These are phyloP conservation scores for Cryptococcus floricola DNA, from an alignment of 1,284 basidiomycete species.

Conservation along the genomic window DNA sequence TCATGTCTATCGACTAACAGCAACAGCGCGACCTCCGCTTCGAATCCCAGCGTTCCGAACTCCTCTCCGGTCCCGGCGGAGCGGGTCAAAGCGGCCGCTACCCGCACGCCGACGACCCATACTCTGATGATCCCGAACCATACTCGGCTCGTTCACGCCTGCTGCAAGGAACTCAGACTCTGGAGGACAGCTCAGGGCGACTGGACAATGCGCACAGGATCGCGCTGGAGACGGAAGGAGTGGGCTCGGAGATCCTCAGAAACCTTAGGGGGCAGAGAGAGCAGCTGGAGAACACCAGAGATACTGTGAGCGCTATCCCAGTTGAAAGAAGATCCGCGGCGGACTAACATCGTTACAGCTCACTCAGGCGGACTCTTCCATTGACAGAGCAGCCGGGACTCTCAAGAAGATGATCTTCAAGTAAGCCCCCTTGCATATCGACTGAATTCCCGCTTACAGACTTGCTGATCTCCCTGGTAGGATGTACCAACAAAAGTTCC, in stretches of 20 bases:
- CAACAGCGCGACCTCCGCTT: slow-evolving; percentile 50
- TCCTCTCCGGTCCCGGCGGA: slow-evolving; percentile 52
- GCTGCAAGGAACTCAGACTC: slow-evolving; percentile 65
- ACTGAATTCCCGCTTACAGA: not conserved
- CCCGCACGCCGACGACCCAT: slow-evolving; percentile 64
- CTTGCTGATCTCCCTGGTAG: slow-evolving; percentile 22
- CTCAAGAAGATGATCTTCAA: slow-evolving; percentile 60
- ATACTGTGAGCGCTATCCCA: slow-evolving; percentile 46
- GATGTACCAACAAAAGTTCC: slow-evolving; percentile 51
- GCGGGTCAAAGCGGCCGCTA: slow-evolving; percentile 38
- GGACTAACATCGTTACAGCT: slow-evolving; percentile 40
- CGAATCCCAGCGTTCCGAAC: slow-evolving; percentile 50
- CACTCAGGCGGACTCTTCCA: slow-evolving; percentile 56
- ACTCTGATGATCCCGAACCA: slow-evolving; percentile 52
- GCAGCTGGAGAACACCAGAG: slow-evolving; percentile 89
- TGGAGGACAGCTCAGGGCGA: slow-evolving; percentile 74
- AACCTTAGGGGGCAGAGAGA: slow-evolving; percentile 85
- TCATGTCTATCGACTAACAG: not conserved
- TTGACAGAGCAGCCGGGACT: slow-evolving; percentile 58
- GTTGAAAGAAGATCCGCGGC: not conserved
- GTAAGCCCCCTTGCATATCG: slow-evolving; percentile 43
- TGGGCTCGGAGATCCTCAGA: slow-evolving; percentile 86
- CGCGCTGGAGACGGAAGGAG: slow-evolving; percentile 92
- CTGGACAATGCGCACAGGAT: slow-evolving; percentile 87
- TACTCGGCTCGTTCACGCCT: slow-evolving; percentile 64